Evolutionary conservation across 257 asterid species (phyloP), one percentile per base, ranked within the genome.

Genomic region (Thymus mandschuricus): DNA sequence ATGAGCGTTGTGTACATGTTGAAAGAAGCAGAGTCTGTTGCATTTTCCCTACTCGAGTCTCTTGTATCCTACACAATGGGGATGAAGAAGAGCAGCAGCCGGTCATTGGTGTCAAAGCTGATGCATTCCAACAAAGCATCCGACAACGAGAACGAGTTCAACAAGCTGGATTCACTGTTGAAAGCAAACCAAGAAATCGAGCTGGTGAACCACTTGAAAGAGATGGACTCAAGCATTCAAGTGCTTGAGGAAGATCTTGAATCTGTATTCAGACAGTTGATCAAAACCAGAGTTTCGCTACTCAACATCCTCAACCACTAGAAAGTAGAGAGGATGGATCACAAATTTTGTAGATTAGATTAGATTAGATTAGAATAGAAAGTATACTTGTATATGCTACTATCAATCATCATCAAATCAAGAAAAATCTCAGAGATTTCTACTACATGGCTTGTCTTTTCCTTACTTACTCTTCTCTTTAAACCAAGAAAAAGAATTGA

Each of bases 201-300:
- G 48, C 48, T 75, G 28, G 64, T 69, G 46, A 79, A 41, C 13
- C 79, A 74, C 54, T 43, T 85, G 52, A 66, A 59, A 57, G 66
- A 67, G 70, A 78, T 81, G 74, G 83, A 81, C 27, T 46, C 78
- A 2, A 48, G 64, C 78, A 79, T 81, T 71, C 60, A 59, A 55
- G 64, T 11, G 4, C 55, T 80, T 44, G 83, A 83, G 72, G 76
- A 83, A 29, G 81, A 72, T 21, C 64, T 83, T 0, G 83, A 81
- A 61, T 70, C 60, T 33, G 55, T 81, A 15, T 79, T 74, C 79
- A 81, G 69, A 59, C 76, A 70, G 43, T 65, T 84, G 51, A 84
- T 81, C 35, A 76, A 71, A 74, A 69, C 83, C 27, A 68, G 85
- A 75, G 88, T 79, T 15, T 83, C 71, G 31, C 78, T 81, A 41